phyloP scores from a whole-genome alignment of 2,329 filamentous ascomycete genomes.

The Pseudonectria buxi region DNA sequence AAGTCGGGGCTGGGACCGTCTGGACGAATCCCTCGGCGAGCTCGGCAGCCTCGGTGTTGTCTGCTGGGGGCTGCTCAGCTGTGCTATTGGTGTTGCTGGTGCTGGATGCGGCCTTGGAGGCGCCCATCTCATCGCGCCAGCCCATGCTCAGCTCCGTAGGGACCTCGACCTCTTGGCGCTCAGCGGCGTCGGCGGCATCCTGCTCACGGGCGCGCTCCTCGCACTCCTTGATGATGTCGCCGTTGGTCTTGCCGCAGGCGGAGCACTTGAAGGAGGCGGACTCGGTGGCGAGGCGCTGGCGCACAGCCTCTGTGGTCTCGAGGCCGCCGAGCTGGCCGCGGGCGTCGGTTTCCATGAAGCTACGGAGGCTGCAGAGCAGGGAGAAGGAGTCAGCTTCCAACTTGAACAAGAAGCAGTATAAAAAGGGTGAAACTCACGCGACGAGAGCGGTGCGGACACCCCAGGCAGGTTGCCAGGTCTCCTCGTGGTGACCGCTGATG shows the following conservation, averaged over 20 bases:
- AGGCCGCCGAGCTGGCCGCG: slow-evolving; percentile 86
- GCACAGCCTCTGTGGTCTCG: slow-evolving; percentile 62
- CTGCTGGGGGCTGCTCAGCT: slow-evolving; percentile 11
- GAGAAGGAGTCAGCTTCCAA: not conserved
- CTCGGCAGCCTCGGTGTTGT: slow-evolving; percentile 38
- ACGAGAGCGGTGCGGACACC: slow-evolving; percentile 83
- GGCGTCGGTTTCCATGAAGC: slow-evolving; percentile 89
- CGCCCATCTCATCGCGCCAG: slow-evolving; percentile 65
- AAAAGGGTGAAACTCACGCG: slow-evolving; percentile 30
- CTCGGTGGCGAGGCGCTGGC: slow-evolving; percentile 62
- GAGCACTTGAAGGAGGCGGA: slow-evolving; percentile 62
- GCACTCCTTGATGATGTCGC: slow-evolving; percentile 65
- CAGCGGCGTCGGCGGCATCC: slow-evolving; percentile 23
- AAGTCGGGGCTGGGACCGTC: slow-evolving; percentile 31
- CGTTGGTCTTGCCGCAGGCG: slow-evolving; percentile 64
- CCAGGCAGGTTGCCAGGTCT: slow-evolving; percentile 98
- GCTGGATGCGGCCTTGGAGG: slow-evolving; percentile 12
- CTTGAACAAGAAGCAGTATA: not conserved
- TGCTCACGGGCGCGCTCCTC: slow-evolving; percentile 45
- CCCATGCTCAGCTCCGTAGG: slow-evolving; percentile 56
- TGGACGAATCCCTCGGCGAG: slow-evolving; percentile 53
- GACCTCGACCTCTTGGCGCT: slow-evolving; percentile 37
- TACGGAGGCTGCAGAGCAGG: slow-evolving; percentile 48
- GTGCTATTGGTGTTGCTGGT: slow-evolving; percentile 1
- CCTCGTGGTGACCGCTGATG: slow-evolving; percentile 92